Evolutionary conservation across 1,284 basidiomycete species (phyloP), one percentile per base, ranked within the genome.

Genomic region (Melampsora americana): DNA sequence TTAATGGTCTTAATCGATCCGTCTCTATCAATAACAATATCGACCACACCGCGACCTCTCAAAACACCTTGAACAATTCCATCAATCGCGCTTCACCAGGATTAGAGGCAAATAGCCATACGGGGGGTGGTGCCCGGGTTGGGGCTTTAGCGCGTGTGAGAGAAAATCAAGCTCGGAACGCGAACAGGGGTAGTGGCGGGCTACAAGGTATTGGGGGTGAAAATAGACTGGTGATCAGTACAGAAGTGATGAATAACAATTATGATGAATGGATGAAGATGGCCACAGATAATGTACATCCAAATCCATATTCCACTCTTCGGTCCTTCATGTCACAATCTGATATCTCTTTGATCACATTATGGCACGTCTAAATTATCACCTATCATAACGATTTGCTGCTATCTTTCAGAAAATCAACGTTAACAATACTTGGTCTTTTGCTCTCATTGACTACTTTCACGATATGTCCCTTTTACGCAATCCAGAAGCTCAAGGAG

Each of bases 221-320:
- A 26, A 72, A 72, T 48, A 60, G 44, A 26, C 48, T 74, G 12
- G 50, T 69, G 20, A 75, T 75, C 59, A 75, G 73, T 60, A 68
- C 73, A 28, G 91, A 93, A 80, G 88, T 92, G 42, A 91, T 92
- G 88, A 91, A 86, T 83, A 90, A 89, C 50, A 95, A 94, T 80
- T 95, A 90, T 82, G 95, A 99, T 83, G 94, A 99, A 83, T 99
- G 96, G 95, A 99, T 99, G 95, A 99, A 98, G 86, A 91, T 99
- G 89, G 95, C 95, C 1, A 98, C 95, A 6, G 96, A 98, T 83
- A 98, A 98, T 84, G 95, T 96, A 81, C 80, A 90, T 86, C 4
- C 66, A 23, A 48, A n/a, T 56, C 20, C 5, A n/a, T 18, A 5
- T 28, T 69, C 23, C 28, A 60, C 42, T 59, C 64, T 28, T 18